phyloP scores from a whole-genome alignment of 2,329 filamentous ascomycete genomes.

The Fusarium sp. region DNA sequence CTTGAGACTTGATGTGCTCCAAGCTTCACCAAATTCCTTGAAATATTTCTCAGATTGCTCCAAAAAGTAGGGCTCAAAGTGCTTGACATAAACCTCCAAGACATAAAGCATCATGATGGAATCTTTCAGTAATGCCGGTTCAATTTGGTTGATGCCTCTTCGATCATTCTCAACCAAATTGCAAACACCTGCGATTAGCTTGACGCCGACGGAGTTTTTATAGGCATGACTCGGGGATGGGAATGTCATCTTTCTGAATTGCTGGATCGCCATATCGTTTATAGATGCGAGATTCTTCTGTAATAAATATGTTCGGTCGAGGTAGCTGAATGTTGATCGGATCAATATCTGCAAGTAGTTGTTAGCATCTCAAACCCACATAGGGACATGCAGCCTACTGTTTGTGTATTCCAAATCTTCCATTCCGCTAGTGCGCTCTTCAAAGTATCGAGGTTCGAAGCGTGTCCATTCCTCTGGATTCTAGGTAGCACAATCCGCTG shows the following conservation, averaged over 20 bases:
- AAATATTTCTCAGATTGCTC: constrained; percentile 76
- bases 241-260: constrained; percentile 76
- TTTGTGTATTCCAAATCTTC: constrained; percentile 81
- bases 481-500: constrained; percentile 67
- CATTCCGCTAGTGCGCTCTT: constrained; percentile 69
- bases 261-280: constrained; percentile 80
- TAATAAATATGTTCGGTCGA: constrained; percentile 90
- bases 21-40: constrained; percentile 73
- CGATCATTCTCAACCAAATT: constrained; percentile 81
- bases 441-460: constrained; percentile 72
- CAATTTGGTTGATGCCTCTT: constrained; percentile 65
- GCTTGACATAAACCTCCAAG: constrained; percentile 81
- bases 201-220: constrained; percentile 40
- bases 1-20: constrained; percentile 73
- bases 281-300: constrained; percentile 77
- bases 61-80: constrained; percentile 84
- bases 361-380: constrained; percentile 7
- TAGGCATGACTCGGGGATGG: constrained; percentile 41
- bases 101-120: constrained; percentile 86
- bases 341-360: constrained; percentile 70
- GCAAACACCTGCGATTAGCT: constrained; percentile 70
- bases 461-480: constrained; percentile 62
- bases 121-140: constrained; percentile 75
- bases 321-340: constrained; percentile 90
- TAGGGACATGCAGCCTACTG: constrained; percentile 62